Conservation (phyloP, 169 alveolate genomes). For the Besnoitia besnoiti region DNA sequence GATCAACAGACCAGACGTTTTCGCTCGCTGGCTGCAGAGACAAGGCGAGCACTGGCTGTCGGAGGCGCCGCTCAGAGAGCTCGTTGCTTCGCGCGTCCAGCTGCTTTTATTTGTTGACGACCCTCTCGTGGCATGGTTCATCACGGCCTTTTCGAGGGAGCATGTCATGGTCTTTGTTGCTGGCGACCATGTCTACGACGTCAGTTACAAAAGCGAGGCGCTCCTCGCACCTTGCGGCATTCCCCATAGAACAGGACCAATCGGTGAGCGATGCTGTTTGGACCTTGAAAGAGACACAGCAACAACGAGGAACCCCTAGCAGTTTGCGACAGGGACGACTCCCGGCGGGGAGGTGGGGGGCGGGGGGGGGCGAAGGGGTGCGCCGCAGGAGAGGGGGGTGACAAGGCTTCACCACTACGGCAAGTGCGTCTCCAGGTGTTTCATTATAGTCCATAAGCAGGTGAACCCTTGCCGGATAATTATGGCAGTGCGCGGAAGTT, state of each 20-base stretch:
- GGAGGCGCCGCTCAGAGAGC: conserved; percentile 21
- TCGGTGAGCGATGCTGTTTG: neutral
- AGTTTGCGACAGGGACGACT: too few relatives aligned
- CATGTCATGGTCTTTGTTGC: conserved; percentile 54
- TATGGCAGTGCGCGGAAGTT: too few relatives aligned
- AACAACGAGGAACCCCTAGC: too few relatives aligned
- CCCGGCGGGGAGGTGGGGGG: too few relatives aligned
- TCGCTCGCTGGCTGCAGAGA: conserved; percentile 56
- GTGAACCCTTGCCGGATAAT: too few relatives aligned
- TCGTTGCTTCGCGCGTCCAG: conserved; percentile 39
- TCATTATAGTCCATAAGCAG: too few relatives aligned
- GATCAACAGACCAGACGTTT: conserved; percentile 20
- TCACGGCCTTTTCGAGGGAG: conserved; percentile 42
- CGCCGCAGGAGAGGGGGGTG: too few relatives aligned
- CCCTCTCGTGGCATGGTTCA: conserved; percentile 62
- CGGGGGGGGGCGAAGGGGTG: too few relatives aligned
- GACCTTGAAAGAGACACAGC: too few relatives aligned
- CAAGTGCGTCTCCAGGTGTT: too few relatives aligned
- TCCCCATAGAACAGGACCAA: conserved; percentile 36
- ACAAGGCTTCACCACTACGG: too few relatives aligned
- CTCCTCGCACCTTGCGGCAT: conserved; percentile 58
- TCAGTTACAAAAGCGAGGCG: conserved; percentile 50
- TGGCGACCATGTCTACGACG: conserved; percentile 60
- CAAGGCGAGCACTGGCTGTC: conserved; percentile 40
- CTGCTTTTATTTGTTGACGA: conserved; percentile 52